Percentiles rank a stretch among this genome's conserved stretches.
Evolutionary conservation across 805 yeast species (phyloP).

Genomic region (Candida insectalens): DNA sequence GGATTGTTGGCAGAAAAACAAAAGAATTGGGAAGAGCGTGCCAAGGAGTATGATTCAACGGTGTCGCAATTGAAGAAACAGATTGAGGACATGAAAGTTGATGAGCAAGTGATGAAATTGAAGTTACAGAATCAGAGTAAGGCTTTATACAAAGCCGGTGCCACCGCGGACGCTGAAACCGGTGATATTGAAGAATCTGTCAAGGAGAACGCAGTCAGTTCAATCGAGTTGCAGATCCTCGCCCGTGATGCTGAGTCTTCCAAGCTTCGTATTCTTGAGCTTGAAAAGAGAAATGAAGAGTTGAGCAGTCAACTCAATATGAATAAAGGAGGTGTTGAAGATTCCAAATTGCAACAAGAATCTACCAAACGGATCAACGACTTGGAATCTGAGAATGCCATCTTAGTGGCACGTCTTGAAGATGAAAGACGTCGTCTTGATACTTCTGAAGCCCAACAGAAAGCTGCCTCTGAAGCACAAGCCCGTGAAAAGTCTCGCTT

Average conservation of each 20-base stretch:
- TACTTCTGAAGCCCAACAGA: slow-evolving; percentile 15
- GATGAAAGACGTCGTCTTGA: slow-evolving; percentile 29
- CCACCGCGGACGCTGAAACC: slow-evolving; percentile 12
- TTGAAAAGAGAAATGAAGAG: slow-evolving; percentile 72
- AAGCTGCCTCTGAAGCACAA: slow-evolving; percentile 25
- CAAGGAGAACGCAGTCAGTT: slow-evolving; percentile 23
- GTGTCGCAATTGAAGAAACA: slow-evolving; percentile 41
- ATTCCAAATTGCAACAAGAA: slow-evolving; percentile 32
- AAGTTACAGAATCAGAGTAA: slow-evolving; percentile 40
- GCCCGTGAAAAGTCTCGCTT: slow-evolving; percentile 38
- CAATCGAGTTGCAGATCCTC: slow-evolving; percentile 54
- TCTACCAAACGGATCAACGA: slow-evolving; percentile 39
- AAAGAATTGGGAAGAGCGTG: slow-evolving; percentile 45
- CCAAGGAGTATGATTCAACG: slow-evolving; percentile 39
- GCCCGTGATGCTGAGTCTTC: slow-evolving; percentile 67
- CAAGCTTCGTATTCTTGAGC: slow-evolving; percentile 54
- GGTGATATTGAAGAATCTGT: slow-evolving; percentile 8
- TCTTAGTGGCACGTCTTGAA: slow-evolving; percentile 48
- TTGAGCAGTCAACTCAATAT: slow-evolving; percentile 55
- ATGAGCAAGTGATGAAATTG: slow-evolving; percentile 55
- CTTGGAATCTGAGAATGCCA: slow-evolving; percentile 61
- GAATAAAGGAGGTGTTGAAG: slow-evolving; percentile 36
- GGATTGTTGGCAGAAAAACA: slow-evolving; percentile 67
- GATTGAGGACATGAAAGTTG: slow-evolving; percentile 54
- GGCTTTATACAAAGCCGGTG: slow-evolving; percentile 24